A percentile compares a stretch with the other conserved stretches of the same genome.
These are phyloP conservation scores for Colletotrichum sp. DNA, from an alignment of 2,329 filamentous ascomycete genomes.

Conservation along the genomic window DNA sequence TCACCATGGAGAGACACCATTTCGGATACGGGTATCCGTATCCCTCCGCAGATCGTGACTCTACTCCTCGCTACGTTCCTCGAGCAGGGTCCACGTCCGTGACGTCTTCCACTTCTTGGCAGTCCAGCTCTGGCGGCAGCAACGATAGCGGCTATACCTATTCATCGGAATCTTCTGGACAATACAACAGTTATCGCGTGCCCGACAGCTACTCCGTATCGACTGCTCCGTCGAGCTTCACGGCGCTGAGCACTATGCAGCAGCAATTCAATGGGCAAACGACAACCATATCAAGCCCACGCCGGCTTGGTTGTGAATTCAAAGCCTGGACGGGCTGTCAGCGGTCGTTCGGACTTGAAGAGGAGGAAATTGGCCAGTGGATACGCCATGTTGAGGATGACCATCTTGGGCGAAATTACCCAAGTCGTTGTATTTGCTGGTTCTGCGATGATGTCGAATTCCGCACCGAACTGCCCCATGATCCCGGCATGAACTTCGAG, in stretches of 20 bases:
- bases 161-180: background rate
- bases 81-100: background rate
- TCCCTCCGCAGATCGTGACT: background rate
- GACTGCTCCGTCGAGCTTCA: conserved; percentile 23
- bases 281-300: conserved; percentile 1
- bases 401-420: conserved; percentile 41
- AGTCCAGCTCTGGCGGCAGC: background rate
- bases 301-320: conserved; percentile 52
- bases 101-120: background rate
- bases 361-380: conserved; percentile 47
- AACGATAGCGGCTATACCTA: conserved; percentile 3
- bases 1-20: background rate
- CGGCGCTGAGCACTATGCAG: conserved; percentile 16
- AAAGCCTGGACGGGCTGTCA: conserved; percentile 38
- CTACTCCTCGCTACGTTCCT: background rate
- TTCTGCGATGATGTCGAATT: conserved; percentile 50
- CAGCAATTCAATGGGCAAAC: background rate
- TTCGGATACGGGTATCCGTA: background rate
- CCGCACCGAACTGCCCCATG: conserved; percentile 21
- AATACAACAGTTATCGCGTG: background rate
- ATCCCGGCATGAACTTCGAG: conserved; percentile 32
- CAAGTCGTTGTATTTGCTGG: conserved; percentile 46
- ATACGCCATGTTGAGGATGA: conserved; percentile 45
- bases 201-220: conserved; percentile 20
- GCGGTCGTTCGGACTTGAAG: conserved; percentile 38